Evolutionary conservation across 176 grass and related monocot genomes (phyloP).

Genomic region (Saccharum spontaneum): DNA sequence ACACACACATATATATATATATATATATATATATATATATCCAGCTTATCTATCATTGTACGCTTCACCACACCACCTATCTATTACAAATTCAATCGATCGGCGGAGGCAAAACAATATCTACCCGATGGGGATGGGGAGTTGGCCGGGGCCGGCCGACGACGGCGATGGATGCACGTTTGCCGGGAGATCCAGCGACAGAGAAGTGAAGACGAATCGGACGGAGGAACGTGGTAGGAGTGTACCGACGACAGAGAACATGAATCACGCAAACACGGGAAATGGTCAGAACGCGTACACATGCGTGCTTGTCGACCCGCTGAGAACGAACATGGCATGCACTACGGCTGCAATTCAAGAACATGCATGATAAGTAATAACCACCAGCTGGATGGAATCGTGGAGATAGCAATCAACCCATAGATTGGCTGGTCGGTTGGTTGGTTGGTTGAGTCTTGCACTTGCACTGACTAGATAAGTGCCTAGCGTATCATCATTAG

Average conservation of each 20-base stretch:
- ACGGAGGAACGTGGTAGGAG: background rate
- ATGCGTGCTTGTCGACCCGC: background rate
- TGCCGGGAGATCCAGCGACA: constrained; percentile 28
- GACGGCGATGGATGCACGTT: background rate
- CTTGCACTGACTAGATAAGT: background rate
- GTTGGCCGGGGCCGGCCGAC: background rate
- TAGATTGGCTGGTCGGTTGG: constrained; percentile 1
- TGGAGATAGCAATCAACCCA: background rate
- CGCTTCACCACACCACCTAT: background rate
- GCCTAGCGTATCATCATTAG: background rate
- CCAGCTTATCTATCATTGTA: background rate
- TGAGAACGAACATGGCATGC: background rate
- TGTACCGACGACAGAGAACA: background rate
- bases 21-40: no score
- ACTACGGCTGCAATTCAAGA: background rate
- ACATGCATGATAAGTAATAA: background rate
- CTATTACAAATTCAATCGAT: background rate
- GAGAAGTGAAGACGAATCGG: background rate
- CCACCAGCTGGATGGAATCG: background rate
- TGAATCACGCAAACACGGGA: background rate
- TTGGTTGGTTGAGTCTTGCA: background rate
- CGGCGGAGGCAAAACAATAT: background rate
- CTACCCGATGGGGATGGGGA: background rate
- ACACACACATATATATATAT: no score
- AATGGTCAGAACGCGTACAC: background rate